Base-by-base conservation (phyloP, 2,329 filamentous ascomycete species). In the Bimuria novae-zelandiae region DNA sequence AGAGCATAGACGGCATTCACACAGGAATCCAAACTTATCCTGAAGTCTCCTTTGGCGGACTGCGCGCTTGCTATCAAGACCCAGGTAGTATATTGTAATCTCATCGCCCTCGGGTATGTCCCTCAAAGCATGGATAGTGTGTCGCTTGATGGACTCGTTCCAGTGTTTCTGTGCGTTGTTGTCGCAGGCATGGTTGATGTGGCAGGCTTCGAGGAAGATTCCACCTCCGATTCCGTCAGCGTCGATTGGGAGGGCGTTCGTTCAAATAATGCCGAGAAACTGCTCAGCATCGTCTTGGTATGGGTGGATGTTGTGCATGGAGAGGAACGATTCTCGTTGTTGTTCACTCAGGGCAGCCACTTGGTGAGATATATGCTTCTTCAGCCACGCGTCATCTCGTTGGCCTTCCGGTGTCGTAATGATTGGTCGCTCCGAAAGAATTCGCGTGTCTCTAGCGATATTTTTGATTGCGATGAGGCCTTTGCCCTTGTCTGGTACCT, bases 361-460 rank as follows among this genome's bases (percentile, higher is more conserved):
- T 60, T 66, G 42, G 61, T 62, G 27, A 55, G 30, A 3, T 39
- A 21, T 57, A 17, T 44, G 55, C 44, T 46, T 56, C 29, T 65
- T 63, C 50, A 45, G 12, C 12, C 16, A 10, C n/a, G 29, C 12
- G 46, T 52, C 52, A 60, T 52, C 21, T 60, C 61, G 10, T 45
- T 59, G n/a, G n/a, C n/a, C n/a, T n/a, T n/a, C 35, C 43, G 55
- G 51, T 61, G 63, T 46, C 29, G 65, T 75, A 55, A 79, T 62
- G 35, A 78, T 60, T 2, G 76, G 70, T 4, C 62, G 51, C 62
- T 79, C 76, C 16, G 60, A 70, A 25, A 79, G 56, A 48, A 79
- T 74, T 22, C 71, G 64, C 7, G 72, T 76, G 37, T 76, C 76
- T 51, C 61, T 72, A 3, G 64, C 49, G 51, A 79, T 77, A 41